Conservation (phyloP, 345 rosid species). For the Eucalyptus rudis region DNA sequence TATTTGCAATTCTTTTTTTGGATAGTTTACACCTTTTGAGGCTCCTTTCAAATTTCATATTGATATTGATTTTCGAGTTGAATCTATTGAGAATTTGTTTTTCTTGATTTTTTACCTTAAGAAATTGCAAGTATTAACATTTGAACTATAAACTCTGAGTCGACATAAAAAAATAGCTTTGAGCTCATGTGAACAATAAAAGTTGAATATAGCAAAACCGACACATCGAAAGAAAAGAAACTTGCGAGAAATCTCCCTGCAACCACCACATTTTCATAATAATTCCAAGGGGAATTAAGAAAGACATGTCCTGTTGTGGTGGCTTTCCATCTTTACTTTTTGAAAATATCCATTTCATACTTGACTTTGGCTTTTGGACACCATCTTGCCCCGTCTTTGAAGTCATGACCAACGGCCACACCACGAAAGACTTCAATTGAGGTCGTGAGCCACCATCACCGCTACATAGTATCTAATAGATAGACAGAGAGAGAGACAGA, state of each 20-base stretch:
- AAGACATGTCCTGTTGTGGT: neutral
- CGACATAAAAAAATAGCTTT: neutral
- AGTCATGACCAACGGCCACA: neutral
- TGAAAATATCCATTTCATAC: neutral
- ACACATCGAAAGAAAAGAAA: neutral
- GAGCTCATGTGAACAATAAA: neutral
- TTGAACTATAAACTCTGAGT: neutral
- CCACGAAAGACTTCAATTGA: neutral
- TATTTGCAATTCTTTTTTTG: neutral
- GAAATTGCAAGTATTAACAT: neutral
- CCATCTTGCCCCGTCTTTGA: neutral
- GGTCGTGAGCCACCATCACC: neutral
- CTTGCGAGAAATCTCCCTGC: neutral
- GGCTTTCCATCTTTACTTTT: neutral
- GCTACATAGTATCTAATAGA: neutral
- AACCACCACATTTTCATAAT: neutral
- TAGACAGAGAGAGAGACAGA: neutral
- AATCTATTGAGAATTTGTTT: neutral
- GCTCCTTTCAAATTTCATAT: neutral
- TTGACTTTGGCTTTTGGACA: neutral
- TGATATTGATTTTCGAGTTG: accelerated
- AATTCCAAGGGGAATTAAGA: neutral
- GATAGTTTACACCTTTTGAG: neutral
- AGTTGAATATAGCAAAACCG: neutral
- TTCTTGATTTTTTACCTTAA: neutral